These are phyloP conservation scores for Candida pseudofarinosa DNA, from an alignment of 805 yeast genomes.

Conservation along the genomic window DNA sequence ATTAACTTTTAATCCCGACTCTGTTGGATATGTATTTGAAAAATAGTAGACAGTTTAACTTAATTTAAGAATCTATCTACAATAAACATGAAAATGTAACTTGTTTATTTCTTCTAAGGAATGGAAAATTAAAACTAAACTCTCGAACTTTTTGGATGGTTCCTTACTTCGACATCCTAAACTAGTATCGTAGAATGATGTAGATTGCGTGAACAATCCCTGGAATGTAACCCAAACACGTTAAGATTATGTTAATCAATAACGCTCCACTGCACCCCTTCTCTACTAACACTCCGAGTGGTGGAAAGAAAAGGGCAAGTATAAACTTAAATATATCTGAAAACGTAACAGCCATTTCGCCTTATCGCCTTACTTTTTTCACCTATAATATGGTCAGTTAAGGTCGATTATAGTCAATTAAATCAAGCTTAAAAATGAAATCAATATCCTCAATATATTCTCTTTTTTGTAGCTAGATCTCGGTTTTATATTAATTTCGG, in stretches of 20 bases:
- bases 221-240: conserved; percentile 72
- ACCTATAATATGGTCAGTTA: no score
- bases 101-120: no score
- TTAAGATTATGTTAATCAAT: conserved; percentile 57
- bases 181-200: conserved; percentile 39
- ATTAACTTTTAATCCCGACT: conserved; percentile 59
- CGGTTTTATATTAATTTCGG: no score
- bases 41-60: background rate
- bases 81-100: background rate
- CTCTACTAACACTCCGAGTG: conserved; percentile 60
- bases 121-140: no score
- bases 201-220: conserved; percentile 67
- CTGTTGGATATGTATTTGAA: no score
- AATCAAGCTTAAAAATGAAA: no score
- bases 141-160: no score
- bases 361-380: background rate
- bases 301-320: conserved; percentile 52
- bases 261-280: conserved; percentile 47
- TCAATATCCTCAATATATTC: no score
- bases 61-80: background rate
- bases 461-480: no score
- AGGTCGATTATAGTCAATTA: no score
- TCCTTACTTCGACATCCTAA: no score
- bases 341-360: conserved; percentile 47
- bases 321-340: conserved; percentile 52